phyloP scores from a whole-genome alignment of 73 alveolate genomes.

The Loxodes magnus region DNA sequence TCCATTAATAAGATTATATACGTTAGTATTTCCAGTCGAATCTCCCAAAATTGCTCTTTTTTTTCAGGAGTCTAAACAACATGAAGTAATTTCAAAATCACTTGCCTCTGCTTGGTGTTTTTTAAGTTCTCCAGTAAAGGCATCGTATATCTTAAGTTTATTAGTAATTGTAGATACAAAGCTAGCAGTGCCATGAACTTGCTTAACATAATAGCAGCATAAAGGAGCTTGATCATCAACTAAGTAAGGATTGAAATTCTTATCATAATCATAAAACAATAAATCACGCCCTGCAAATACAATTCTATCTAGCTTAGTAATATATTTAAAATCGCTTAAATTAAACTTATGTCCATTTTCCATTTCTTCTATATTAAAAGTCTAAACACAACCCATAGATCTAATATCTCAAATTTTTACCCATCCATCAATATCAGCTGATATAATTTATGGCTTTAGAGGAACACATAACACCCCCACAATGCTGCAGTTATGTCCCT shows the following conservation, averaged over 20 bases:
- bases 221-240: conserved; percentile 59
- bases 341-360: conserved; percentile 45
- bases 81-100: conserved; percentile 47
- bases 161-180: conserved; percentile 51
- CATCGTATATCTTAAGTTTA: conserved; percentile 51
- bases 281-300: conserved; percentile 49
- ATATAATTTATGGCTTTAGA: conserved; percentile 40
- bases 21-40: conserved; percentile 36
- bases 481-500: conserved; percentile 51
- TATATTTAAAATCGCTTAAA: conserved; percentile 30
- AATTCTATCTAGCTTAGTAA: conserved; percentile 42
- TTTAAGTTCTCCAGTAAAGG: conserved; percentile 55
- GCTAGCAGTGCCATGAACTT: conserved; percentile 18
- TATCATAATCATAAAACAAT: conserved; percentile 56
- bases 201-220: conserved; percentile 49
- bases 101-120: conserved; percentile 31
- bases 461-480: conserved; percentile 45
- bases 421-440: conserved; percentile 52
- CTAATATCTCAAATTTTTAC: conserved; percentile 59
- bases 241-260: conserved; percentile 46
- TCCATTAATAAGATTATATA: conserved; percentile 42
- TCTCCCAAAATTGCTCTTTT: conserved; percentile 58
- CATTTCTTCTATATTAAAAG: conserved; percentile 45
- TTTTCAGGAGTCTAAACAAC: conserved; percentile 33
- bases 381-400: conserved; percentile 52